These are phyloP conservation scores for Pichia sp. DNA, from an alignment of 1,139 yeast genomes.

Conservation along the genomic window DNA sequence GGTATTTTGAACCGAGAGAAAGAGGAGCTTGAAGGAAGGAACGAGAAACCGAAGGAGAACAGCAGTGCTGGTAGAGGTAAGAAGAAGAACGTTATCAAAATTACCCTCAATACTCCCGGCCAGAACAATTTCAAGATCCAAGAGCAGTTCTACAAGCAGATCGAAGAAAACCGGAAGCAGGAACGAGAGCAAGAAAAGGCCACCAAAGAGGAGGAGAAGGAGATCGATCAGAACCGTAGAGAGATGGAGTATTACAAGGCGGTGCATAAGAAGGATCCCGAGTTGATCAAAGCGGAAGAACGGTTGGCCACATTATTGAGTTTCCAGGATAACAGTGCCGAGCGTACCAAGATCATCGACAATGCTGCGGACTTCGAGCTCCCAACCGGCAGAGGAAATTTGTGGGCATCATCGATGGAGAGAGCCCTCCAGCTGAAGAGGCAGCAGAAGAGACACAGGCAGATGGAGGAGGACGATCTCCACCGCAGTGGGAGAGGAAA, in stretches of 20 bases:
- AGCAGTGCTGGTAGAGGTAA: conserved; percentile 17
- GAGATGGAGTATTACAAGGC: conserved; percentile 37
- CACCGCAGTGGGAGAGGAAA: conserved; percentile 69
- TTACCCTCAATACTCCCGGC: conserved; percentile 55
- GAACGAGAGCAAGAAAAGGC: conserved; percentile 35
- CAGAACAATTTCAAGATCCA: conserved; percentile 64
- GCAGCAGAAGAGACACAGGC: conserved; percentile 70
- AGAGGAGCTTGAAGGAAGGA: conserved; percentile 33
- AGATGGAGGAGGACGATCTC: conserved; percentile 54
- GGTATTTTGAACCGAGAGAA: conserved; percentile 49
- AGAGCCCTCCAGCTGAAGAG: conserved; percentile 76
- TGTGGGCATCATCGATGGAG: conserved; percentile 89
- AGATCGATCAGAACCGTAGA: conserved; percentile 37
- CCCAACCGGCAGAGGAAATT: conserved; percentile 43
- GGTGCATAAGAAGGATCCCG: conserved; percentile 43
- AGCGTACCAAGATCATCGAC: conserved; percentile 87
- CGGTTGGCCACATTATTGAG: conserved; percentile 67
- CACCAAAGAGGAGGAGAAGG: conserved; percentile 38
- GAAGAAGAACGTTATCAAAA: conserved; percentile 42
- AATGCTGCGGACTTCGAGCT: conserved; percentile 85
- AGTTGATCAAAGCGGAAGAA: conserved; percentile 62
- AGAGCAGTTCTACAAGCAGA: conserved; percentile 53
- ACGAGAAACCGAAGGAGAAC: conserved; percentile 3
- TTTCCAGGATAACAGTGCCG: conserved; percentile 83
- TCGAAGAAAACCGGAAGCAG: conserved; percentile 35